Evolutionary conservation across 1,284 basidiomycete species (phyloP).

Genomic region (Tranzscheliella williamsii): DNA sequence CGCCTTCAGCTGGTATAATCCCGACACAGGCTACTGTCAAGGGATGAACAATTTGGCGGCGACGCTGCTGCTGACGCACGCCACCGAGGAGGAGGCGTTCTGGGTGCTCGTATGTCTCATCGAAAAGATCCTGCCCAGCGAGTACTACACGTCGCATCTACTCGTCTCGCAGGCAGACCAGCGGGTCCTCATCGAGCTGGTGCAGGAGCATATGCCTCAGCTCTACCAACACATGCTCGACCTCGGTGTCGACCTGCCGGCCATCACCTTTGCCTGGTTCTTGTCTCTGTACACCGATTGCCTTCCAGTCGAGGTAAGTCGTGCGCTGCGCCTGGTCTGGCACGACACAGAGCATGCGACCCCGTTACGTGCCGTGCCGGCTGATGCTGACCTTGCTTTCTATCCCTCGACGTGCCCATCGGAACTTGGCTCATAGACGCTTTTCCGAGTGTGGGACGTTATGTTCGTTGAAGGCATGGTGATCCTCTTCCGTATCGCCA

Average conservation of each 20-base stretch:
- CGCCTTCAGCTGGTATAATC: slow-evolving; percentile 79
- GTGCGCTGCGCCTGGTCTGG: no score
- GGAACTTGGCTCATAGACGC: no score
- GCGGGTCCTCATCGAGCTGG: slow-evolving; percentile 82
- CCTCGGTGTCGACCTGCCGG: slow-evolving; percentile 84
- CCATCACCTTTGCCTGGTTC: slow-evolving; percentile 98
- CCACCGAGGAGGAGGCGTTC: slow-evolving; percentile 93
- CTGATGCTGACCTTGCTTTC: no score
- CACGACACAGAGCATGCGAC: no score
- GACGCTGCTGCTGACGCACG: slow-evolving; percentile 86
- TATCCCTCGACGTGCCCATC: no score
- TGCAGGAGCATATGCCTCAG: slow-evolving; percentile 76
- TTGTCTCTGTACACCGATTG: slow-evolving; percentile 94
- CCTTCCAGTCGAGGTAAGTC: slow-evolving; percentile 78
- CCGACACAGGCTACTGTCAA: slow-evolving; percentile 62
- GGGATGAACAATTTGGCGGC: slow-evolving; percentile 93
- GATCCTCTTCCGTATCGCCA: slow-evolving; percentile 79
- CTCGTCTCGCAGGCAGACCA: slow-evolving; percentile 88
- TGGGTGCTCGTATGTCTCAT: slow-evolving; percentile 85
- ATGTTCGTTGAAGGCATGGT: slow-evolving; percentile 91
- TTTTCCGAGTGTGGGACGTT: slow-evolving; percentile 71
- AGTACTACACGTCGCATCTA: slow-evolving; percentile 62
- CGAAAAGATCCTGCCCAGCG: slow-evolving; percentile 64
- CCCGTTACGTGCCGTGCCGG: no score
- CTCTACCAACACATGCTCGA: slow-evolving; percentile 75